phyloP scores from a whole-genome alignment of 805 yeast species.

The Candida morakotiae region DNA sequence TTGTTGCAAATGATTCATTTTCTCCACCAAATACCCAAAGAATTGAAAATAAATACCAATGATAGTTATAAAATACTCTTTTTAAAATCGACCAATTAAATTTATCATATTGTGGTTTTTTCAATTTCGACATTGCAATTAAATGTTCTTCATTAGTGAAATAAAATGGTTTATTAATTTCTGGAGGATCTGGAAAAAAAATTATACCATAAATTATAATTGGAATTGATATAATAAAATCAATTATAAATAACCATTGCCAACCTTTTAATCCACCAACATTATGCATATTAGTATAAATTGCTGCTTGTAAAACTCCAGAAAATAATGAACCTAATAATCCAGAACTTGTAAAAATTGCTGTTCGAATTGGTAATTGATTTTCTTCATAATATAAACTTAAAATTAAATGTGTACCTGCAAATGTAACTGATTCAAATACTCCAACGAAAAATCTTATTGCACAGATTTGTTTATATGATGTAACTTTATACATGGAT shows the following conservation, averaged over 20 bases:
- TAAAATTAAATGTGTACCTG: constrained; percentile 36
- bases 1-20: constrained; percentile 31
- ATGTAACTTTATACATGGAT: constrained; percentile 46
- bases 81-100: constrained; percentile 34
- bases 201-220: constrained; percentile 53
- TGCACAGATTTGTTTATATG: constrained; percentile 52
- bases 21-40: constrained; percentile 36
- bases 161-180: constrained; percentile 28
- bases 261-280: constrained; percentile 54
- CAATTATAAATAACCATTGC: constrained; percentile 73
- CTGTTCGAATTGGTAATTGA: constrained; percentile 52
- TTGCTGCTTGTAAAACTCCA: constrained; percentile 58
- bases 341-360: constrained; percentile 57
- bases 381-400: constrained; percentile 30
- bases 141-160: constrained; percentile 21
- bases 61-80: constrained; percentile 38
- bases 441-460: constrained; percentile 64
- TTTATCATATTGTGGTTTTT: constrained; percentile 20
- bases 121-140: constrained; percentile 33
- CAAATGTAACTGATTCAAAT: constrained; percentile 56
- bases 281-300: constrained; percentile 45
- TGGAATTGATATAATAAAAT: constrained; percentile 57
- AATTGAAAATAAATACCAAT: constrained; percentile 32
- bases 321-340: constrained; percentile 58
- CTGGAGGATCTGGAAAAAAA: constrained; percentile 58